These are phyloP conservation scores for Termitomyces sp. DNA, from an alignment of 768 basidiomycete species.

Conservation along the genomic window DNA sequence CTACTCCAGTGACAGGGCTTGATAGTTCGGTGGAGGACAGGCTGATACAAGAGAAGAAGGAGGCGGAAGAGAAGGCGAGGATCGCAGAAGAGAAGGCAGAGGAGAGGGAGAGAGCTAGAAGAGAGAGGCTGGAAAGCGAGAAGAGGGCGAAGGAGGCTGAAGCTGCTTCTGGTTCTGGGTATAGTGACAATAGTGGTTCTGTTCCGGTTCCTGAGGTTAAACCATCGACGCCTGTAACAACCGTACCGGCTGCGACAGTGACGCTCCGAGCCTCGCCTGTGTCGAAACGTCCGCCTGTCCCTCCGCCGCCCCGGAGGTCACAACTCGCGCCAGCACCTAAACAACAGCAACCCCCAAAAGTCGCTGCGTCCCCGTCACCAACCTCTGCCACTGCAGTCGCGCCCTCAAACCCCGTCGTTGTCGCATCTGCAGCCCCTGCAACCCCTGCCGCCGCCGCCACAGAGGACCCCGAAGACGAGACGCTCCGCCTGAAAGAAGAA, in stretches of 20 bases:
- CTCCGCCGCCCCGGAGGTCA: conserved; percentile 19
- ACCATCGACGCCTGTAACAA: conserved; percentile 25
- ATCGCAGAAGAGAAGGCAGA: conserved; percentile 77
- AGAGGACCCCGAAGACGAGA: conserved; percentile 76
- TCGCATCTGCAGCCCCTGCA: neutral
- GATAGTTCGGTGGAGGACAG: conserved; percentile 84
- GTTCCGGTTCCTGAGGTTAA: conserved; percentile 28
- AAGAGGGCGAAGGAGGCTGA: conserved; percentile 33
- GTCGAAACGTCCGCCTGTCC: conserved; percentile 32
- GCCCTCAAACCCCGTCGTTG: no score
- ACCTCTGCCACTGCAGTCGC: neutral
- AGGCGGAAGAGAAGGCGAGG: conserved; percentile 81
- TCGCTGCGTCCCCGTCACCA: neutral
- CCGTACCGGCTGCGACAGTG: conserved; percentile 30
- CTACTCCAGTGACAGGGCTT: conserved; percentile 23
- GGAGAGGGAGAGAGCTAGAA: conserved; percentile 67
- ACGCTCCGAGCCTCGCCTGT: conserved; percentile 6
- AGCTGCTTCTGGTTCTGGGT: neutral
- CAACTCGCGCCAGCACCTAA: conserved; percentile 5
- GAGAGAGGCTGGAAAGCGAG: conserved; percentile 71
- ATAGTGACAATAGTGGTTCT: neutral
- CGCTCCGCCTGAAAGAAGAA: conserved; percentile 62
- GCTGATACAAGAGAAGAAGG: conserved; percentile 79
- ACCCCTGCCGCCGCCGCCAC: conserved; percentile 9
- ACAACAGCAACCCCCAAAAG: neutral